These are phyloP conservation scores for Trichoderma arundinaceum DNA, from an alignment of 2,329 filamentous ascomycete species.

Conservation along the genomic window DNA sequence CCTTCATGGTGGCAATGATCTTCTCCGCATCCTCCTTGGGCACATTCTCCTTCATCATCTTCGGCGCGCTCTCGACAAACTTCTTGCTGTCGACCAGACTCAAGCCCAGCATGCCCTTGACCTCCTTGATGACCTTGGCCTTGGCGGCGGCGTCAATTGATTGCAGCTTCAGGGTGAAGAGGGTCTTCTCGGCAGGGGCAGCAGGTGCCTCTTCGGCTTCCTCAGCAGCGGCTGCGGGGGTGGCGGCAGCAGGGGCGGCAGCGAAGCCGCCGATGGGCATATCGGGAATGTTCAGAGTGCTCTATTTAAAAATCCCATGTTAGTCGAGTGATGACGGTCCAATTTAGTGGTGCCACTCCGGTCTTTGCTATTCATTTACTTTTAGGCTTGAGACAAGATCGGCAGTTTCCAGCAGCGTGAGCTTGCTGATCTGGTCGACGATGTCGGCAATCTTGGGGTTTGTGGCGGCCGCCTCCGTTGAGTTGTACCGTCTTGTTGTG, in stretches of 20 bases:
- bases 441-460: constrained; percentile 95
- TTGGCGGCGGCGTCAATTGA: constrained; percentile 87
- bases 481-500: constrained; percentile 79
- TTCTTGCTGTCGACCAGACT: constrained; percentile 99
- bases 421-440: constrained; percentile 97
- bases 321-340: constrained; percentile 9
- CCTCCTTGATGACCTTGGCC: constrained; percentile 99
- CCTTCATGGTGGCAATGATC: constrained; percentile 95
- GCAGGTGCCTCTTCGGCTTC: constrained; percentile 89
- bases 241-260: constrained; percentile 64
- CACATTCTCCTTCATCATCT: constrained; percentile 98
- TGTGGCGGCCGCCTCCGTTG: constrained; percentile 70
- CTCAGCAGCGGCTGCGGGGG: constrained; percentile 69
- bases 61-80: constrained; percentile 97
- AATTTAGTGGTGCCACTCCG: not conserved
- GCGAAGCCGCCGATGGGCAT: constrained; percentile 93
- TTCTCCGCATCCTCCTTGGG: constrained; percentile 99
- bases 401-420: constrained; percentile 96
- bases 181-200: constrained; percentile 90
- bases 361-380: constrained; percentile 58
- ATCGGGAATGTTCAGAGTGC: constrained; percentile 95
- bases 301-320: constrained; percentile 55
- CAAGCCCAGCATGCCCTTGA: constrained; percentile 93
- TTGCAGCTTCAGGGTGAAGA: constrained; percentile 95
- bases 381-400: constrained; percentile 94